Base-by-base conservation (phyloP, 805 yeast species). In the Ogataea thermomethanolica region DNA sequence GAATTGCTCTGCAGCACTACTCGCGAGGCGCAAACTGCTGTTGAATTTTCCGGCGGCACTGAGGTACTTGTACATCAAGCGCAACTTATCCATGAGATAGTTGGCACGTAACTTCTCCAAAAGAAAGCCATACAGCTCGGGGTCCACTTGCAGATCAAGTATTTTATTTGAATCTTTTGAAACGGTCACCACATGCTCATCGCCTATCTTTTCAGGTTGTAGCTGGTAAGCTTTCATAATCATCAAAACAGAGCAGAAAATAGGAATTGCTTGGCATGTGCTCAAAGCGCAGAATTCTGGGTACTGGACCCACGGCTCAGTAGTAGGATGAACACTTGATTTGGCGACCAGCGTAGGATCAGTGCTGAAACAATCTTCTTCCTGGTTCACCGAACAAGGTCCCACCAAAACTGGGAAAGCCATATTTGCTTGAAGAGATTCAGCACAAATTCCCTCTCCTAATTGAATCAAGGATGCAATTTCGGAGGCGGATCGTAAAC, bases 301-400 rank as follows among this genome's bases (percentile, higher is more conserved):
- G 36, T 60, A 65, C 48, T 67, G 73, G 22, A 61, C 41, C 73
- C 73, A 69, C 1, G 60, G 61, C 44, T 67, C 71, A n/a, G 69
- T 67, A 12, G 54, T 41, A 5, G 49, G 37, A 4, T 49, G 48
- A 5, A 59, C 52, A 21, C 46, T 45, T 5, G 53, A 46, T 3
- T 45, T 40, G 13, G 49, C 48, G 11, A 43, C 30, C 28, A 54
- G 42, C 12, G 39, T 37, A 10, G 35, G 35, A 29, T 50, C 50
- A 8, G 22, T 25, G 15, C 45, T 37, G 24, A 39, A 50, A 48
- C 50, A 49, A 9, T 32, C 35, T 12, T 52, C 51, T 12, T 35
- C 35, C 3, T 35, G 37, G 20, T 29, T 39, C 5, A 48, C 41
- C 0, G 57, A 42, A 25, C 52, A 51, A 13, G 61, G 61, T 3